phyloP scores from a whole-genome alignment of 2,329 filamentous ascomycete genomes.

The Neonectria magnoliae region DNA sequence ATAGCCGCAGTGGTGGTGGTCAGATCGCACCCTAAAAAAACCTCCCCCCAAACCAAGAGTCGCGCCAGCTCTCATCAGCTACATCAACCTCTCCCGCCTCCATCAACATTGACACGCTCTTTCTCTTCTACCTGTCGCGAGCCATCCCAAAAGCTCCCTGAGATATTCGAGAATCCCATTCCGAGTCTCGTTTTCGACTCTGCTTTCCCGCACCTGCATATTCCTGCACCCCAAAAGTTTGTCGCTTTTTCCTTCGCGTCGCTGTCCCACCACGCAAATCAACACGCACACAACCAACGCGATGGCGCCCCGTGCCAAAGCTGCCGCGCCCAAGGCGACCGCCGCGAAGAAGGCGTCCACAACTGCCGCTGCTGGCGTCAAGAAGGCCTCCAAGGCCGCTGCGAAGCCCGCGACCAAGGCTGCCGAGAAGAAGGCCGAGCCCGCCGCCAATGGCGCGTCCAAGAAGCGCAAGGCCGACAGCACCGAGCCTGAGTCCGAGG shows the following conservation, averaged over 20 bases:
- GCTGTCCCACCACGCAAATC: background rate
- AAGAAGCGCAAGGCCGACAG: slow-evolving; percentile 45
- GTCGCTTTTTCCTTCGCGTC: slow-evolving; percentile 16
- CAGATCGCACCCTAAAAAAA: slow-evolving; percentile 32
- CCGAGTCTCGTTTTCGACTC: background rate
- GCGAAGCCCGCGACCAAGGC: slow-evolving; percentile 32
- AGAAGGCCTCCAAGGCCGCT: slow-evolving; percentile 39
- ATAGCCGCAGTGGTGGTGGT: slow-evolving; percentile 7
- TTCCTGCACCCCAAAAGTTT: slow-evolving; percentile 7
- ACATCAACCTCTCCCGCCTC: slow-evolving; percentile 12
- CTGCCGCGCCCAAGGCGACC: slow-evolving; percentile 40
- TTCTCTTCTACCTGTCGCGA: background rate
- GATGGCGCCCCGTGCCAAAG: slow-evolving; percentile 47
- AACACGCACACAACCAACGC: slow-evolving; percentile 30
- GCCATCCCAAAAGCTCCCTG: background rate
- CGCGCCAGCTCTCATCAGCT: slow-evolving; percentile 22
- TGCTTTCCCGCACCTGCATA: background rate
- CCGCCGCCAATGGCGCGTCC: slow-evolving; percentile 37
- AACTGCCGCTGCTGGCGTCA: slow-evolving; percentile 30
- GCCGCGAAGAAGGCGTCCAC: slow-evolving; percentile 40
- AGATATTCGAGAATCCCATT: background rate
- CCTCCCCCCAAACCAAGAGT: slow-evolving; percentile 10
- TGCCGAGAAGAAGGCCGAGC: slow-evolving; percentile 33
- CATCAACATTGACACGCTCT: slow-evolving; percentile 25
- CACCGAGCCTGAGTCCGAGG: slow-evolving; percentile 42